Evolutionary conservation across 164 flowering plant genomes (phyloP).

Genomic region (Macadamia integrifolia): DNA sequence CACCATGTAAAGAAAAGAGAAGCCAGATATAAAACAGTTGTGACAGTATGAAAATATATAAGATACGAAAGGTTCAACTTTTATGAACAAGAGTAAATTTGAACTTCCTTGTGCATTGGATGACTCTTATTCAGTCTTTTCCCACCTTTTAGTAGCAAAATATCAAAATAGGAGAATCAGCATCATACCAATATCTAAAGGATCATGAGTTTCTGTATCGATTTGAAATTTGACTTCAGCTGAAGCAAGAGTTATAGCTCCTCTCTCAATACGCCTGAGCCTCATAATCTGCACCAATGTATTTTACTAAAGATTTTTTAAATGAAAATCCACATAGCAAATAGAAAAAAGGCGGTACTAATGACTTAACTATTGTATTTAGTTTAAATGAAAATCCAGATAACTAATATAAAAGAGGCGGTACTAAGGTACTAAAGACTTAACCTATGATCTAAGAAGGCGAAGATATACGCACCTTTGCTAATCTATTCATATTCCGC

Average conservation of each 20-base stretch:
- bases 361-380: neutral
- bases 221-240: conserved; percentile 99
- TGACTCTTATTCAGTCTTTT: too few species aligned
- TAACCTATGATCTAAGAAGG: too few species aligned
- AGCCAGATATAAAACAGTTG: too few species aligned
- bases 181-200: conserved; percentile 91
- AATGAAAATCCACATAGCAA: neutral
- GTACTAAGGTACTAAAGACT: neutral
- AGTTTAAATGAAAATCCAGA: neutral
- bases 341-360: neutral
- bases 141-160: neutral
- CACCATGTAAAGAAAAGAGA: too few species aligned
- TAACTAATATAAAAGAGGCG: neutral
- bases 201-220: conserved; percentile 99
- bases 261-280: conserved; percentile 87
- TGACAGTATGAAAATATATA: too few species aligned
- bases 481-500: conserved; percentile 83
- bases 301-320: conserved; percentile 2
- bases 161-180: neutral
- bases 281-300: conserved; percentile 71
- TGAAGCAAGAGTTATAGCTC: conserved; percentile 98
- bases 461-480: conserved; percentile 53
- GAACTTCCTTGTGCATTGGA: too few species aligned
- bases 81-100: too few species aligned
- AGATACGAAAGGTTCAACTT: too few species aligned